These are phyloP conservation scores for Comarum palustre DNA, from an alignment of 306 rosid genomes.

Conservation along the genomic window DNA sequence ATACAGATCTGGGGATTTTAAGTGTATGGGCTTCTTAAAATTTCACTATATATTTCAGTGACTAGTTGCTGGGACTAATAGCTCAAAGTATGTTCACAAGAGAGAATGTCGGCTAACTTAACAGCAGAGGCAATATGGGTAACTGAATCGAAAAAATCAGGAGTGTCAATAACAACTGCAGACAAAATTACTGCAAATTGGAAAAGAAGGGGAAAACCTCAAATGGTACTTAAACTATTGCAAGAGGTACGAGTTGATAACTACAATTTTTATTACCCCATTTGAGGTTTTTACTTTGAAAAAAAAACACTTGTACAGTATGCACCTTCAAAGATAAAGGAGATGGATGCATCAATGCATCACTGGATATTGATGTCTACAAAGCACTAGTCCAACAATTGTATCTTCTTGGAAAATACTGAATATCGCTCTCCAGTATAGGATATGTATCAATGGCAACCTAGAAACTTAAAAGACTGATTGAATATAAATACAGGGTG, in stretches of 20 bases:
- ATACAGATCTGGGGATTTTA: background rate
- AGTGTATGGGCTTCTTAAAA: background rate
- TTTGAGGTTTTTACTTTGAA: too few relatives aligned
- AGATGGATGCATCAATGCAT: constrained; percentile 19
- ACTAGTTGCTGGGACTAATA: background rate
- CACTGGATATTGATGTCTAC: constrained; percentile 33
- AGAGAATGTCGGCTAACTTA: background rate
- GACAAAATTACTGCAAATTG: background rate
- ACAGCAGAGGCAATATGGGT: background rate
- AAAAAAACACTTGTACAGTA: background rate
- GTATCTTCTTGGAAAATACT: constrained; percentile 23
- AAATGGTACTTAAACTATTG: too few relatives aligned
- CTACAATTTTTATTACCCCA: too few relatives aligned
- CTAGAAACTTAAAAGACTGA: background rate
- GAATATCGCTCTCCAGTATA: background rate
- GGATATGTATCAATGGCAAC: background rate
- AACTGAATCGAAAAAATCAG: background rate
- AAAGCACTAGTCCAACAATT: background rate
- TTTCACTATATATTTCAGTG: background rate
- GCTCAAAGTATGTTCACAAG: background rate
- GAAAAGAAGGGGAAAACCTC: background rate
- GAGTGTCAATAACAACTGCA: background rate
- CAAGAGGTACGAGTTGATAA: too few relatives aligned
- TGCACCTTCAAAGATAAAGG: background rate
- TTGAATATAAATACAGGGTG: background rate